Base-by-base conservation (phyloP, 176 grass and related monocot species). In the Pharus latifolius region DNA sequence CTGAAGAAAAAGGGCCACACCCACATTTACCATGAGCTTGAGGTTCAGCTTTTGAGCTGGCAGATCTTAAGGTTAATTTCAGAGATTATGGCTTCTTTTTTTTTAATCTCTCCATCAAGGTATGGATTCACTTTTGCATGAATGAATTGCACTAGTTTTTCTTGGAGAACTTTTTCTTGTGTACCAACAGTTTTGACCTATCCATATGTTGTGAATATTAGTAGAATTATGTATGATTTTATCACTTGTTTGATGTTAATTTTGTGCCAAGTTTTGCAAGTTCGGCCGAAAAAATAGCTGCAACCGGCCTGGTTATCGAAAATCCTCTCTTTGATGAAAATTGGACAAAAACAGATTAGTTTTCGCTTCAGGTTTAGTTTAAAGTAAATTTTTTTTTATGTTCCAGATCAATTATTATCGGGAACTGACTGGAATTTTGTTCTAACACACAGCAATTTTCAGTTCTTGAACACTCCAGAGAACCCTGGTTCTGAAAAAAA, bases 11-110 rank as follows among this genome's bases (percentile, higher is more conserved):
- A 70, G 68, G 54, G 35, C 42, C 74, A 73, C 67, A 74, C 20
- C 53, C 67, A 71, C 56, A 55, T 38, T 79, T 74, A 54, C 55
- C 38, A 75, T 49, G 10, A 63, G 56, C 22, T 69, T 60, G 31
- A 63, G 67, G 41, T 51, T 65, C 60, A 84, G 38, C 76, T 70
- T 80, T 79, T 68, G 74, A 63, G 70, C 40, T 70, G 56, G 56
- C 62, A 70, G 55, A 63, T 80, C 29, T 49, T 64, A 64, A 41
- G 30, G 13, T 56, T n/a, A n/a, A n/a, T n/a, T 82, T 40, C 7
- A 56, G 16, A 28, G 8, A n/a, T n/a, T n/a, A n/a, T n/a, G n/a
- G n/a, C n/a, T n/a, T n/a, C 77, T 70, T 49, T 49, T 1, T 76
- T 68, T 33, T 55, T 60, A 15, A 56, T 58, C n/a, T n/a, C n/a